Evolutionary conservation across 495 filamentous ascomycete genomes (phyloP).

Genomic region (Halenospora varia): DNA sequence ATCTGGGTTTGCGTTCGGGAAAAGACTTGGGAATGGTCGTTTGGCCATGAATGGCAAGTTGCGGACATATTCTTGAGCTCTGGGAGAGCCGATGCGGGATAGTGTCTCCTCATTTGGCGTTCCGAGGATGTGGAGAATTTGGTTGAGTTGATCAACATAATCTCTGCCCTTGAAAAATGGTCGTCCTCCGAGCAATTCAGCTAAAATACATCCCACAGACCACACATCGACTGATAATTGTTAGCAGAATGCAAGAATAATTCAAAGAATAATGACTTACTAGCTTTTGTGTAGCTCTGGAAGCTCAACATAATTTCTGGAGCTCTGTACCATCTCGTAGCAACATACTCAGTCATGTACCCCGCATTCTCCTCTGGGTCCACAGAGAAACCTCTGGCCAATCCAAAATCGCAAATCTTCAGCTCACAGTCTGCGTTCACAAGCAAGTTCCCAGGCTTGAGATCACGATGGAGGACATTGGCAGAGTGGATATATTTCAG

Average conservation of each 20-base stretch:
- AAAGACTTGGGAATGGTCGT: constrained; percentile 79
- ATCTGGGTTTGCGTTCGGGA: constrained; percentile 93
- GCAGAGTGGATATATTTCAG: constrained; percentile 99
- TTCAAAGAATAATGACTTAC: constrained; percentile 50
- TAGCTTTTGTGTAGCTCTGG: constrained; percentile 99
- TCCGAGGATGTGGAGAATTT: constrained; percentile 96
- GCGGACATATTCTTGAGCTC: constrained; percentile 97
- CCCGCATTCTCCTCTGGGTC: constrained; percentile 98
- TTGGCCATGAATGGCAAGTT: constrained; percentile 97
- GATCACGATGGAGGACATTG: constrained; percentile 91
- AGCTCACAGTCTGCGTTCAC: constrained; percentile 99
- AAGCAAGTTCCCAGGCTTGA: constrained; percentile 95
- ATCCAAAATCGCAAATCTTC: constrained; percentile 97
- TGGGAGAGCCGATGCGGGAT: constrained; percentile 87
- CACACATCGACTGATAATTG: constrained; percentile 79
- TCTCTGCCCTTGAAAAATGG: constrained; percentile 99
- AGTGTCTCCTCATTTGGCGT: constrained; percentile 95
- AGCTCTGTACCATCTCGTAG: constrained; percentile 96
- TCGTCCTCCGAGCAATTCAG: constrained; percentile 90
- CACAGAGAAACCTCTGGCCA: constrained; percentile 93
- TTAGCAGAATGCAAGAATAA: not conserved
- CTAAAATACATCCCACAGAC: constrained; percentile 98
- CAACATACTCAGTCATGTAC: constrained; percentile 99
- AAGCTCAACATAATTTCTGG: constrained; percentile 99
- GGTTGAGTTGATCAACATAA: constrained; percentile 98